A percentile compares a stretch with the other conserved stretches of the same genome.
These are phyloP conservation scores for Candolleomyces eurysporus DNA, from an alignment of 768 basidiomycete genomes.

Conservation along the genomic window DNA sequence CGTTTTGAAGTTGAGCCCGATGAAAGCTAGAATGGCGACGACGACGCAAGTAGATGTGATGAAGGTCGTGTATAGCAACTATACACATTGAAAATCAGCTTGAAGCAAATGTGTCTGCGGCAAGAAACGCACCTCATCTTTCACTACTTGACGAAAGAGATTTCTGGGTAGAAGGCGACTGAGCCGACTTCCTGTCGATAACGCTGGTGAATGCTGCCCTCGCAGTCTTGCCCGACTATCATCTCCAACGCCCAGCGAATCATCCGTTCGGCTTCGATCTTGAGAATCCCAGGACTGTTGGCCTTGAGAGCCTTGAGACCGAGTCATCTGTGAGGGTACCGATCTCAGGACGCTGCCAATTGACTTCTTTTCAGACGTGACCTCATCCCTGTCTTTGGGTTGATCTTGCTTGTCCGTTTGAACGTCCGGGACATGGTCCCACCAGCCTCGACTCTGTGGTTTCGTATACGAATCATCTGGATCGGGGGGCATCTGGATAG, in stretches of 20 bases:
- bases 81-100: constrained; percentile 1
- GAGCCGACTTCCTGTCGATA: constrained; percentile 34
- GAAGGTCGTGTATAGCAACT: constrained; percentile 57
- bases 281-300: not conserved
- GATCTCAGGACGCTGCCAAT: not conserved
- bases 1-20: constrained; percentile 48
- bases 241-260: not conserved
- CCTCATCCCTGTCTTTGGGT: not conserved
- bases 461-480: constrained; percentile 15
- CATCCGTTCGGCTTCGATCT: not conserved
- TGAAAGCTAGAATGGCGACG: constrained; percentile 46
- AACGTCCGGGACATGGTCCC: constrained; percentile 47
- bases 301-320: not conserved
- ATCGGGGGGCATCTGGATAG: constrained; percentile 27
- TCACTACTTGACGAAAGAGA: constrained; percentile 54
- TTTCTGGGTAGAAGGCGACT: constrained; percentile 50
- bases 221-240: not conserved
- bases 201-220: constrained; percentile 19
- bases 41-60: constrained; percentile 48
- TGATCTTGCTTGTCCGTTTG: not conserved
- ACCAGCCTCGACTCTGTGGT: constrained; percentile 45
- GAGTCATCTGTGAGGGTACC: not conserved
- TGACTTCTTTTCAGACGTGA: not conserved
- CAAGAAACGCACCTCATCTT: constrained; percentile 51
- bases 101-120: not conserved